phyloP scores from a whole-genome alignment of 768 basidiomycete genomes.

The Leccinum ochraceum region DNA sequence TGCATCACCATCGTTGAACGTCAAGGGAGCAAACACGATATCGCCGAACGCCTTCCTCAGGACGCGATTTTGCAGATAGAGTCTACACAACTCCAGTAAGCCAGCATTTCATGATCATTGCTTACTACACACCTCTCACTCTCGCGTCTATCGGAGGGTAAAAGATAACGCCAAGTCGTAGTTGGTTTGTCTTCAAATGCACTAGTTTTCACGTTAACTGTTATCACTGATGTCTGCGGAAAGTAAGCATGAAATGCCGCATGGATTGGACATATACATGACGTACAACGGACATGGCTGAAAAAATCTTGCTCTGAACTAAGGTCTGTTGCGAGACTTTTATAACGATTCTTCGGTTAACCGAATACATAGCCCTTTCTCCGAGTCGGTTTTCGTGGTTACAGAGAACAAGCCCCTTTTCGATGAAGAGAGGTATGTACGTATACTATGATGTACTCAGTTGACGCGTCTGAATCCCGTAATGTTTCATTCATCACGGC shows the following conservation, averaged over 20 bases:
- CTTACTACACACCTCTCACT: background rate
- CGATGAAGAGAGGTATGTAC: background rate
- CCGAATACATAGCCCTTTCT: background rate
- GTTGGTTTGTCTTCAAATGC: background rate
- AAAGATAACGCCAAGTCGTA: background rate
- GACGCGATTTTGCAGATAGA: background rate
- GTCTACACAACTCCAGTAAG: background rate
- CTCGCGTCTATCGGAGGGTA: background rate
- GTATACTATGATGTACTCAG: background rate
- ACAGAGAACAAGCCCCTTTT: background rate
- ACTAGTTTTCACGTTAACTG: background rate
- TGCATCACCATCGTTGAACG: background rate
- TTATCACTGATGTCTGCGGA: background rate
- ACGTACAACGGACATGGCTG: background rate
- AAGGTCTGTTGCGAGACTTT: background rate
- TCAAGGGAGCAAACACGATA: background rate
- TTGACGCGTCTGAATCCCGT: background rate
- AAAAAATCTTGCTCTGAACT: background rate
- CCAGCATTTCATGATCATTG: background rate
- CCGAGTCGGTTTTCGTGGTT: background rate
- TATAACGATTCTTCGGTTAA: background rate
- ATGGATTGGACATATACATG: background rate
- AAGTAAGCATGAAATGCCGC: background rate
- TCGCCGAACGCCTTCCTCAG: background rate
- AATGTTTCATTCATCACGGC: background rate